Evolutionary conservation across 2,329 filamentous ascomycete genomes (phyloP).

Genomic region (Penicillium frequentans): DNA sequence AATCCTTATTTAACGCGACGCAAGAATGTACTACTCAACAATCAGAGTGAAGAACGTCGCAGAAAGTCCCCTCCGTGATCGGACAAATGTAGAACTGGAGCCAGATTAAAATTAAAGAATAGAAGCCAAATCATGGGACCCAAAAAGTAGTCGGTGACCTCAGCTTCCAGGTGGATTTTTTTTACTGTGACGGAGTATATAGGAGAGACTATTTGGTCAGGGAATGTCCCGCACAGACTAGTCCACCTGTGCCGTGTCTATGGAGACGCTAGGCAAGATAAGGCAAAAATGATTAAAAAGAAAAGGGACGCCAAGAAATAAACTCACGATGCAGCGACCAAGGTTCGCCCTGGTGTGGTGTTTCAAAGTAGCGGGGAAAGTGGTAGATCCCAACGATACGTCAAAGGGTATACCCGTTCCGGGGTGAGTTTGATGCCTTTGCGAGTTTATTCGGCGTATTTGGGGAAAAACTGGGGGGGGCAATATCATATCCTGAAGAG

Average conservation of each 20-base stretch:
- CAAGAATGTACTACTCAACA: neutral
- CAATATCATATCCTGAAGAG: neutral
- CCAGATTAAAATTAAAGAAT: neutral
- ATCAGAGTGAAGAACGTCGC: too few species aligned
- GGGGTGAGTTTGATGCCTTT: neutral
- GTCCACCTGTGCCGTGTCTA: slow-evolving; percentile 24
- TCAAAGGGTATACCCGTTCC: slow-evolving; percentile 35
- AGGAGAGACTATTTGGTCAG: slow-evolving; percentile 5
- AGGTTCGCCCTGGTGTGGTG: slow-evolving; percentile 30
- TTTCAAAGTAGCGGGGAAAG: slow-evolving; percentile 37
- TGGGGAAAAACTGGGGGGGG: neutral
- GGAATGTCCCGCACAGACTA: slow-evolving; percentile 23
- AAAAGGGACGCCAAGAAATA: slow-evolving; percentile 29
- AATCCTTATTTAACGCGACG: slow-evolving; percentile 1
- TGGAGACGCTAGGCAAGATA: slow-evolving; percentile 5
- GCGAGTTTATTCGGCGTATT: neutral
- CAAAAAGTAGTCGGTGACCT: slow-evolving; percentile 25
- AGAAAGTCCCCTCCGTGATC: slow-evolving; percentile 5
- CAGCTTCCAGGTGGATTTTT: slow-evolving; percentile 4
- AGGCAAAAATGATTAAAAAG: slow-evolving; percentile 7
- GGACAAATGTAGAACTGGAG: slow-evolving; percentile 8
- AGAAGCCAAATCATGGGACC: slow-evolving; percentile 19
- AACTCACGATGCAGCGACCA: slow-evolving; percentile 31
- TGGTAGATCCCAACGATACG: slow-evolving; percentile 29
- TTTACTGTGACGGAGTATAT: slow-evolving; percentile 1